These are phyloP conservation scores for Fusarium denticulatum DNA, from an alignment of 2,329 filamentous ascomycete species.

Conservation along the genomic window DNA sequence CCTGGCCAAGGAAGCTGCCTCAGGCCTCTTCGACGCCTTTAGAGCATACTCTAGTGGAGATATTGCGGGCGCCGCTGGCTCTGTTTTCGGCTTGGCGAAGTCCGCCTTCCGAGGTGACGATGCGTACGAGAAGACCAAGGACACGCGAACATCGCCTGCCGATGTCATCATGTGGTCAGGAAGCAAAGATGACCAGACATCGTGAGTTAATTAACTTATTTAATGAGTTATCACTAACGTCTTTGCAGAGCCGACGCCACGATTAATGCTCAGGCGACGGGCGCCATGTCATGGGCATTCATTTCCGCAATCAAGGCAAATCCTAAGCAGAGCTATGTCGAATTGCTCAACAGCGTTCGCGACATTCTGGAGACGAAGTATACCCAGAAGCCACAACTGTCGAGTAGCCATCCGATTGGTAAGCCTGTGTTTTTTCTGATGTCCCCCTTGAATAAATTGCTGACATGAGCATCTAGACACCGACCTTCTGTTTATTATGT, in stretches of 20 bases:
- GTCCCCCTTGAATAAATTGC: background rate
- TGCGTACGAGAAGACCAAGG: slow-evolving; percentile 80
- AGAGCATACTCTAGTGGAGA: slow-evolving; percentile 86
- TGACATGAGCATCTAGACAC: slow-evolving; percentile 59
- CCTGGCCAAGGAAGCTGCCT: slow-evolving; percentile 80
- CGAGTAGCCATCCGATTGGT: slow-evolving; percentile 96
- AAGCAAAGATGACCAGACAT: slow-evolving; percentile 94
- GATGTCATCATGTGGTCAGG: slow-evolving; percentile 99
- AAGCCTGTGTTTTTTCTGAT: slow-evolving; percentile 52
- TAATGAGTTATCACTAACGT: slow-evolving; percentile 28
- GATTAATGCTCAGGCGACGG: slow-evolving; percentile 88
- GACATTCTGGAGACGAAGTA: slow-evolving; percentile 90
- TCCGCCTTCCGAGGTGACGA: slow-evolving; percentile 83
- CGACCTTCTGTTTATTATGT: slow-evolving; percentile 75
- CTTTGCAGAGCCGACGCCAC: slow-evolving; percentile 81
- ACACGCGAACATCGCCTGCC: slow-evolving; percentile 91
- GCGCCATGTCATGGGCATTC: slow-evolving; percentile 98
- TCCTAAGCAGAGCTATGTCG: slow-evolving; percentile 93
- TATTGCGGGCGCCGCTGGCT: slow-evolving; percentile 80
- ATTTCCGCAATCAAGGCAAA: slow-evolving; percentile 91
- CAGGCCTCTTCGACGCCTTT: slow-evolving; percentile 77
- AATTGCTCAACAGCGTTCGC: slow-evolving; percentile 93
- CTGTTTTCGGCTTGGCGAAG: slow-evolving; percentile 87
- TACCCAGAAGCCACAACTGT: slow-evolving; percentile 93
- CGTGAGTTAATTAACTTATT: slow-evolving; percentile 54